Evolutionary conservation across 345 rosid species (phyloP), one percentile per base, ranked within the genome.

Genomic region (Diplotaxis tenuifolia): DNA sequence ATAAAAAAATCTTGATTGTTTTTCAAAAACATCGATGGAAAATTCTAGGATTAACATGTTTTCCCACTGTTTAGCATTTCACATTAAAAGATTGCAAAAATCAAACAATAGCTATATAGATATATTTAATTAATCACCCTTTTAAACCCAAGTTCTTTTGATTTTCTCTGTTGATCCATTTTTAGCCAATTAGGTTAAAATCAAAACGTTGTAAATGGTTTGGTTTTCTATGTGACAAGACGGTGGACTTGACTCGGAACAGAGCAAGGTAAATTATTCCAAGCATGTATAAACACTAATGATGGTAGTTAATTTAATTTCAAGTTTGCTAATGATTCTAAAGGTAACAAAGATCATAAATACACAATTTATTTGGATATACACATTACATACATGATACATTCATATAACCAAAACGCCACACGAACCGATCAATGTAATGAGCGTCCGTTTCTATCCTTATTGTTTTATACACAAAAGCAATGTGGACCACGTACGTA

Each of bases 401-500:
- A 45, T 45, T 6, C 16, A 32, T 54, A 54, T 9, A 58, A 65
- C 65, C 23, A 59, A 58, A 66, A 58, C 67, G 60, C 67, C 72
- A 59, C 61, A 74, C 27, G 10, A n/a, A 57, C 8, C 15, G 27
- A 11, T 71, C 25, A 16, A 31, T 74, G 28, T 58, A 74, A 36
- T 45, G 61, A 74, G 54, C 31, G 67, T 67, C 55, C 60, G 67
- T 66, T 74, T 9, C 11, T 67, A 52, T 14, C 42, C 18, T 20
- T 27, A 55, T 12, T 14, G 15, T 28, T 68, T 42, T 38, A 12
- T 53, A 62, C 29, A 40, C 36, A 53, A 71, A 63, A 36, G 36
- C 29, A 75, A 75, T 55, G 75, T 75, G 79, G 79, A 75, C 79
- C 79, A 75, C 42, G 65, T 62, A 75, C 65, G 50, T 75, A 67